Conservation (phyloP, 441 rosid species). For the Gossypium trilobum region DNA sequence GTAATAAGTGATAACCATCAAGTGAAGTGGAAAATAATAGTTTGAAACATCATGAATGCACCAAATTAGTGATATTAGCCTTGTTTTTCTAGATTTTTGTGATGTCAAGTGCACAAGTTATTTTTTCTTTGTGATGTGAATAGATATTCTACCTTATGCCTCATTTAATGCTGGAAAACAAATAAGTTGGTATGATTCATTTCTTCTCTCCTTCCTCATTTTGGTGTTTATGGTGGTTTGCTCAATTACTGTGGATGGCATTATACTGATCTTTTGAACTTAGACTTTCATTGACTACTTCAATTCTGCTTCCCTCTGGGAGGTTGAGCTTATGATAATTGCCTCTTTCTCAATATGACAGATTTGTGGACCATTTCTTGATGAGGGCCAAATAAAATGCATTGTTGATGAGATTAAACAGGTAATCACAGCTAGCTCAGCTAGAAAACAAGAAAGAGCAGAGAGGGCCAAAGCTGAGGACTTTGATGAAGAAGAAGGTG, state of each 20-base stretch:
- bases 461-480: slow-evolving; percentile 51
- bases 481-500: slow-evolving; percentile 53
- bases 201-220: not conserved
- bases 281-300: not conserved
- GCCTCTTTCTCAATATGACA: slow-evolving; percentile 18
- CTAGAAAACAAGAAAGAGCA: slow-evolving; percentile 43
- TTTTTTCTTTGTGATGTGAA: not conserved
- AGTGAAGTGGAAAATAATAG: not conserved
- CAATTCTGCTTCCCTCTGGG: not conserved
- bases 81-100: not conserved
- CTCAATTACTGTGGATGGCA: not conserved
- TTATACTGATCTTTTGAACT: not conserved
- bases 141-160: not conserved
- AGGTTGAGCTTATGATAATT: slow-evolving; percentile 7
- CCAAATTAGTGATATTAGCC: not conserved
- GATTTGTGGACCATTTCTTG: slow-evolving; percentile 45
- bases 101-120: not conserved
- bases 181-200: not conserved
- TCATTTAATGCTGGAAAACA: not conserved
- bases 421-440: slow-evolving; percentile 46
- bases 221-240: slow-evolving; percentile 1
- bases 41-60: not conserved
- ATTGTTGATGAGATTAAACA: slow-evolving; percentile 49
- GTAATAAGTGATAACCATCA: not conserved
- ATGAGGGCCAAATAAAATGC: slow-evolving; percentile 46